phyloP scores from a whole-genome alignment of 495 filamentous ascomycete species.

The Hyaloscypha finlandica region DNA sequence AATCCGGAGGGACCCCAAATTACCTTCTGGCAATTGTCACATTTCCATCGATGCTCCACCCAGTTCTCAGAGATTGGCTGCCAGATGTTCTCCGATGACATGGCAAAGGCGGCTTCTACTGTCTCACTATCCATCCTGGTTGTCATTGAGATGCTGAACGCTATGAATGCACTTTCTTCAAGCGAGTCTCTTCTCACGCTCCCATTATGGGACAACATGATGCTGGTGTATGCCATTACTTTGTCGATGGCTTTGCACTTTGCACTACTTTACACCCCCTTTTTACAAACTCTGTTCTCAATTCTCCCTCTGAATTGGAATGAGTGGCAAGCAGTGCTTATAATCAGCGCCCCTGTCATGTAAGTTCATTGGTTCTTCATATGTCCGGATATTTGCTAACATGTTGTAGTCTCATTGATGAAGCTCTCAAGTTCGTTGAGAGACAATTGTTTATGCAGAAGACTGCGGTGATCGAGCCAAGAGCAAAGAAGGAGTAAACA shows the following conservation, averaged over 20 bases:
- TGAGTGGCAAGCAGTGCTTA: constrained; percentile 92
- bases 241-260: constrained; percentile 98
- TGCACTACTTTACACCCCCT: constrained; percentile 86
- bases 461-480: constrained; percentile 24
- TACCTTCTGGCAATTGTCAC: constrained; percentile 84
- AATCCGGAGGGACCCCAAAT: constrained; percentile 91
- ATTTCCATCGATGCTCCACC: constrained; percentile 90
- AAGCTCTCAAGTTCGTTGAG: constrained; percentile 82
- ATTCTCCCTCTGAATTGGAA: constrained; percentile 85
- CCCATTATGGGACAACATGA: constrained; percentile 95
- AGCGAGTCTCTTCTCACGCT: constrained; percentile 93
- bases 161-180: constrained; percentile 96
- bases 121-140: constrained; percentile 89
- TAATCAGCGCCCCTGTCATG: constrained; percentile 92
- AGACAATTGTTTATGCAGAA: constrained; percentile 56
- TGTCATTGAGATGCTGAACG: constrained; percentile 99
- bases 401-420: constrained; percentile 74
- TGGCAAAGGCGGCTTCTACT: constrained; percentile 92
- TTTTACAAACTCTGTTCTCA: constrained; percentile 86
- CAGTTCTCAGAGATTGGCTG: constrained; percentile 92
- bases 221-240: constrained; percentile 90
- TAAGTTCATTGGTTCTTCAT: constrained; percentile 51
- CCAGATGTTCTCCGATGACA: constrained; percentile 88
- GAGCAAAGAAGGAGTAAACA: constrained; percentile 31
- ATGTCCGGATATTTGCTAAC: constrained; percentile 40